Base-by-base conservation (phyloP, 305 asterid species). In the Fraxinus xanthoxyloides region DNA sequence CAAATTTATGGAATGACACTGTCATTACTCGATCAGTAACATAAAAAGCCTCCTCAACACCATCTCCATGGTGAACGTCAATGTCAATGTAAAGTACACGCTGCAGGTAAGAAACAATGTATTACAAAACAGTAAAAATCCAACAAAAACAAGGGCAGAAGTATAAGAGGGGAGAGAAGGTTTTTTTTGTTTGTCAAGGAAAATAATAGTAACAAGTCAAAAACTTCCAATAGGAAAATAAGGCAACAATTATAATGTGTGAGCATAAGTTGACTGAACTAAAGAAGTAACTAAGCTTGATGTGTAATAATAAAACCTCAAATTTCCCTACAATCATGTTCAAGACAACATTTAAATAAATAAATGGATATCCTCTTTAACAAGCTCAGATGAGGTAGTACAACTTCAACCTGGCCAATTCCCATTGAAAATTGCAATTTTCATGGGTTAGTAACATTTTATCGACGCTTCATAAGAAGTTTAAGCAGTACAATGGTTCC, bases 21-120 rank as follows among this genome's bases (percentile, higher is more conserved):
- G 92, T 89, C 92, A 91, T 89, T 54, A 91, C 92, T 78, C 92
- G 85, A 75, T 89, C 92, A 32, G 92, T 89, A 51, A 89, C 87
- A 86, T 84, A 88, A 79, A 91, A 89, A 15, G 92, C 92, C 86
- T 89, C 94, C 85, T 91, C 94, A 76, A 91, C 94, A 73, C 92
- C 92, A 81, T 91, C 94, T 73, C 92, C 94, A 67, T 91, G 92
- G 87, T 91, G 92, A 78, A 90, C 85, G 81, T 89, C 94, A 48
- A 90, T 90, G 78, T 90, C 94, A 7, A 90, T 79, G 38, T 91
- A 91, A 61, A 91, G 78, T 0, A 91, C 94, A 30, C 94, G 89
- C 94, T 91, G 90, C 85, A 59, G 56, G 56, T 48, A 74, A 72
- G 59, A 73, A 77, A 69, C 54, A 23, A 67, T 28, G 36, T 12